These are phyloP conservation scores for Talaromyces islandicus DNA, from an alignment of 2,329 filamentous ascomycete genomes.

Conservation along the genomic window DNA sequence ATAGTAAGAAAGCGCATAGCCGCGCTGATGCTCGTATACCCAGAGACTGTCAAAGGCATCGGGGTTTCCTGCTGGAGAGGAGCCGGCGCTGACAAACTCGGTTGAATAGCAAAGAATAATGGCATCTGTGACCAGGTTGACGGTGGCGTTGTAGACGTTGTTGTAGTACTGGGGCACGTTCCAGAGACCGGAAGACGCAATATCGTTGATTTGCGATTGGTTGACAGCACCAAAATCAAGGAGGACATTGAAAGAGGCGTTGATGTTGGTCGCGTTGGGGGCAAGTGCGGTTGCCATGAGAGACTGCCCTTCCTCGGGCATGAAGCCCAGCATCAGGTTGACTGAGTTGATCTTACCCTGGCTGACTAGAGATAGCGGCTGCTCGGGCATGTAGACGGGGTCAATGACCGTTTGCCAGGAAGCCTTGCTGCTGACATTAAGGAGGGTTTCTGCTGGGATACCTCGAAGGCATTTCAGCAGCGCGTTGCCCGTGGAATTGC, in stretches of 20 bases:
- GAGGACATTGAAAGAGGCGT: not conserved
- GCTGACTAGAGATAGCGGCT: slow-evolving; percentile 4
- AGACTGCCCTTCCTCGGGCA: slow-evolving; percentile 11
- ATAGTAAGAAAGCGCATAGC: slow-evolving; percentile 9
- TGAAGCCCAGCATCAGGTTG: slow-evolving; percentile 9
- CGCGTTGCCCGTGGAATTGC: slow-evolving; percentile 1
- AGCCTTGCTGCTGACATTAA: slow-evolving; percentile 3
- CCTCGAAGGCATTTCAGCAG: slow-evolving; percentile 5
- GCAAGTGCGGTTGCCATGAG: slow-evolving; percentile 3
- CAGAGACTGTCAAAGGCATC: slow-evolving; percentile 8
- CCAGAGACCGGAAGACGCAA: slow-evolving; percentile 7
- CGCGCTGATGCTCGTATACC: slow-evolving; percentile 10
- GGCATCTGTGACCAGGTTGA: slow-evolving; percentile 9
- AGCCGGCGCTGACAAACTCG: slow-evolving; percentile 7
- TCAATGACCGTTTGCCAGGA: slow-evolving; percentile 9
- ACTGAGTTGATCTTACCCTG: slow-evolving; percentile 3
- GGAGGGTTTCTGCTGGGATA: slow-evolving; percentile 4
- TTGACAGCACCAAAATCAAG: not conserved
- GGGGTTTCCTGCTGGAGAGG: not conserved
- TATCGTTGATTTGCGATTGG: not conserved
- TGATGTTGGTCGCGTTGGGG: slow-evolving; percentile 6
- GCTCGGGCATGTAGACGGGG: slow-evolving; percentile 6
- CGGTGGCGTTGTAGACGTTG: slow-evolving; percentile 7
- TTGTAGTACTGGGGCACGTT: slow-evolving; percentile 5
- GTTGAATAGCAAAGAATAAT: slow-evolving; percentile 4